Evolutionary conservation across 2,329 filamentous ascomycete species (phyloP).

Genomic region (Penicillium griseofulvum): DNA sequence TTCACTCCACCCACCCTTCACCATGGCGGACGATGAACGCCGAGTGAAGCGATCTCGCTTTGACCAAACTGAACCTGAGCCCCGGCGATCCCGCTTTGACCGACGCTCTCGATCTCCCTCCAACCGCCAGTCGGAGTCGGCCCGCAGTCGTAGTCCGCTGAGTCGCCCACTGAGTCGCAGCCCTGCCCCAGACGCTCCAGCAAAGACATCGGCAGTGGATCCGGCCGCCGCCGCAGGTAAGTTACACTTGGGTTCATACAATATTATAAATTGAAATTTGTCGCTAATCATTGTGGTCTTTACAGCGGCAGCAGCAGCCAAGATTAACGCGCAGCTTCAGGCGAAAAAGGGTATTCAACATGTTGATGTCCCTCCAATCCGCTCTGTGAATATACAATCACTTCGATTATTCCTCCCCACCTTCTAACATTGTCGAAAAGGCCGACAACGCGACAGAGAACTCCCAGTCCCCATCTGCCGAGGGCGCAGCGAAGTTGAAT

Average conservation of each 20-base stretch:
- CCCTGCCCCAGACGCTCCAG: slow-evolving; percentile 43
- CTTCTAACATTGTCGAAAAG: slow-evolving; percentile 29
- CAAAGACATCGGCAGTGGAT: slow-evolving; percentile 56
- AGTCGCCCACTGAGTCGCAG: slow-evolving; percentile 46
- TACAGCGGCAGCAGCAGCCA: slow-evolving; percentile 80
- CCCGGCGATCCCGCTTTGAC: slow-evolving; percentile 81
- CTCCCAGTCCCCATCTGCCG: slow-evolving; percentile 54
- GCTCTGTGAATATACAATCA: slow-evolving; percentile 48
- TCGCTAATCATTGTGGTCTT: slow-evolving; percentile 16
- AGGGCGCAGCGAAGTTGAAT: slow-evolving; percentile 62
- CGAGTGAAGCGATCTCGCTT: slow-evolving; percentile 86
- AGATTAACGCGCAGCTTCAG: slow-evolving; percentile 79
- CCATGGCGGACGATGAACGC: slow-evolving; percentile 76
- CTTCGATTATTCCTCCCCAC: not conserved
- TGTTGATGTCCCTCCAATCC: slow-evolving; percentile 81
- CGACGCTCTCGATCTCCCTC: slow-evolving; percentile 84
- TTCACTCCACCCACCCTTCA: slow-evolving; percentile 1
- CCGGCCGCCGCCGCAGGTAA: slow-evolving; percentile 76
- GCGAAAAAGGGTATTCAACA: slow-evolving; percentile 87
- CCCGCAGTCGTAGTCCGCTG: slow-evolving; percentile 79
- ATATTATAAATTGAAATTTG: not conserved
- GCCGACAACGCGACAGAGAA: slow-evolving; percentile 53
- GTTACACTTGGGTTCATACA: not conserved
- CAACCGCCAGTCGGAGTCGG: slow-evolving; percentile 62
- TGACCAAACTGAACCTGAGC: slow-evolving; percentile 83